Evolutionary conservation across 371 early-diverging fungal species (phyloP).

Genomic region (Rhizopus delemar): DNA sequence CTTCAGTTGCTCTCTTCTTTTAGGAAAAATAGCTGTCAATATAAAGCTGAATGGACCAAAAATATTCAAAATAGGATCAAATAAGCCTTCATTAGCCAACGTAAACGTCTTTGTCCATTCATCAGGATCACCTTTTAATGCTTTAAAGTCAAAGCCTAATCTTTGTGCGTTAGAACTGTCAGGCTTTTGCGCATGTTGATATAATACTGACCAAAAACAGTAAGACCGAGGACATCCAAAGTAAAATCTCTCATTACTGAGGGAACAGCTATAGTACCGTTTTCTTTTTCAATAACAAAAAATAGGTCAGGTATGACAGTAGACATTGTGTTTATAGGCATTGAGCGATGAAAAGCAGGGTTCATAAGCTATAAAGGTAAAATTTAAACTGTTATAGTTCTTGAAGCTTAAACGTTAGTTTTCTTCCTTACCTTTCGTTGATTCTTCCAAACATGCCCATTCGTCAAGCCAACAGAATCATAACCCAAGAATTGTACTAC

Average conservation of each 20-base stretch:
- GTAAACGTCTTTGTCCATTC: conserved; percentile 23
- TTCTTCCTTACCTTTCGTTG: conserved; percentile 32
- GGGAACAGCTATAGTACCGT: conserved; percentile 14
- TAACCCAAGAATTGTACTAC: conserved; percentile 28
- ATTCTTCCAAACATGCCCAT: conserved; percentile 41
- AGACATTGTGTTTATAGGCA: conserved; percentile 40
- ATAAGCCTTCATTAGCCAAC: conserved; percentile 8
- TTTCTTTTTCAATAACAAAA: conserved; percentile 16
- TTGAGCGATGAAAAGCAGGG: conserved; percentile 44
- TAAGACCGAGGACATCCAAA: conserved; percentile 39
- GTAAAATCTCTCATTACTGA: conserved; percentile 31
- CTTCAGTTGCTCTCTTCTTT: conserved; percentile 34
- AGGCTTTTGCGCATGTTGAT: not conserved
- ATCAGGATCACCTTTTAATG: conserved; percentile 16
- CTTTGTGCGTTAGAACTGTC: not conserved
- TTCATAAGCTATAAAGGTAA: conserved; percentile 14
- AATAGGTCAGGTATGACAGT: conserved; percentile 23
- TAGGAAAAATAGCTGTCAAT: conserved; percentile 22
- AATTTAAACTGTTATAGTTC: no score
- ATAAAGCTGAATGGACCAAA: conserved; percentile 25
- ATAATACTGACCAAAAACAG: conserved; percentile 33
- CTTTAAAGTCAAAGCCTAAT: conserved; percentile 33
- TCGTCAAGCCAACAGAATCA: conserved; percentile 30
- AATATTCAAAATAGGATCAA: conserved; percentile 21
- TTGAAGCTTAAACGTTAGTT: no score